These are phyloP conservation scores for Pleurotus salmoneostramineus DNA, from an alignment of 768 basidiomycete species.

Conservation along the genomic window DNA sequence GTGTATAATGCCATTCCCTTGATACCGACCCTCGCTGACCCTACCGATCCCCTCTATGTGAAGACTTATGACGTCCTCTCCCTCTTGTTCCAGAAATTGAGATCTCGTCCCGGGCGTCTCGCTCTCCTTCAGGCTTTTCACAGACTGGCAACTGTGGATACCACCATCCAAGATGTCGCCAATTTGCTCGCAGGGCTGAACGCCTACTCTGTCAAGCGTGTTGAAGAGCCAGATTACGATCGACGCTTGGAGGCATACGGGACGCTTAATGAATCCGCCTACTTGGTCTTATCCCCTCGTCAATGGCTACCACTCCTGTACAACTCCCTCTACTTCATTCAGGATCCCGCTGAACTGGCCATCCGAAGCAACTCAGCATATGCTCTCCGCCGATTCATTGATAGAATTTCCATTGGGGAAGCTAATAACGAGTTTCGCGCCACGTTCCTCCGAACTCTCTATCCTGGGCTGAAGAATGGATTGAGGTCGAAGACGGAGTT, in stretches of 20 bases:
- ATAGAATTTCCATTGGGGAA: slow-evolving; percentile 41
- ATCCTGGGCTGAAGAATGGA: slow-evolving; percentile 77
- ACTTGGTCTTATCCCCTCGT: slow-evolving; percentile 41
- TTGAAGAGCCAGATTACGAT: slow-evolving; percentile 94
- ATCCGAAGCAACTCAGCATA: slow-evolving; percentile 79
- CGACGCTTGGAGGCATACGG: slow-evolving; percentile 75
- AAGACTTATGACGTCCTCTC: slow-evolving; percentile 68
- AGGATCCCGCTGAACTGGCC: slow-evolving; percentile 85
- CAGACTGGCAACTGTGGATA: slow-evolving; percentile 39
- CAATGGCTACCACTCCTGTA: slow-evolving; percentile 84
- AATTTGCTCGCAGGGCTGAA: slow-evolving; percentile 68
- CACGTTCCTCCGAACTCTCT: slow-evolving; percentile 61
- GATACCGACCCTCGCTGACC: slow-evolving; percentile 56
- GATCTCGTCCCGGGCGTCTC: slow-evolving; percentile 66
- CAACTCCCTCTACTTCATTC: slow-evolving; percentile 82
- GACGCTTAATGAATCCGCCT: slow-evolving; percentile 63
- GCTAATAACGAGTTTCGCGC: slow-evolving; percentile 39
- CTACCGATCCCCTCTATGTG: slow-evolving; percentile 35
- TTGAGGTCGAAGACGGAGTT: slow-evolving; percentile 79
- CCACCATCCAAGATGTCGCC: slow-evolving; percentile 43
- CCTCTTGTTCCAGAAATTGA: slow-evolving; percentile 72
- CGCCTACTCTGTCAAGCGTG: slow-evolving; percentile 74
- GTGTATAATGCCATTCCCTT: slow-evolving; percentile 61
- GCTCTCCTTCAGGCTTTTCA: slow-evolving; percentile 66
- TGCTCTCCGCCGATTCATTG: slow-evolving; percentile 75